Evolutionary conservation across 2,329 filamentous ascomycete genomes (phyloP).

Genomic region (Exserohilum turcica): DNA sequence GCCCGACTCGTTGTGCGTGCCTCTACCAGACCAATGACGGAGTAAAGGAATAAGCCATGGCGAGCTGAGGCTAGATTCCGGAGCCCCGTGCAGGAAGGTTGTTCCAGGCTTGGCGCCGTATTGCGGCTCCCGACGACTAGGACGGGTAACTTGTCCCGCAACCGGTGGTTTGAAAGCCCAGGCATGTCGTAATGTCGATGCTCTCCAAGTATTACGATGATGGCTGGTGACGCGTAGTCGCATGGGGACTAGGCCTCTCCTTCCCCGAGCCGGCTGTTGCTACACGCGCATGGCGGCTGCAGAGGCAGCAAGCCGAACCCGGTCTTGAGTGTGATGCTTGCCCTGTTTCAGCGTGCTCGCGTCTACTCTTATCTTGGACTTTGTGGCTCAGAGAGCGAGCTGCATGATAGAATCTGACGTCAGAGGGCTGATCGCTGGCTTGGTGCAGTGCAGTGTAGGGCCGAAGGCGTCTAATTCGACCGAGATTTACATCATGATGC

Average conservation of each 20-base stretch:
- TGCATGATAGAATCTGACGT: constrained; percentile 5
- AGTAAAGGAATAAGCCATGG: neutral
- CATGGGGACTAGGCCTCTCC: neutral
- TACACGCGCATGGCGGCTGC: neutral
- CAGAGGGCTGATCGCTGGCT: constrained; percentile 5
- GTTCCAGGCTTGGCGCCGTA: neutral
- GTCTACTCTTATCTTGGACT: neutral
- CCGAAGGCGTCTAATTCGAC: constrained; percentile 6
- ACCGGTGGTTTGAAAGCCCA: neutral
- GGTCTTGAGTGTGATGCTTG: neutral
- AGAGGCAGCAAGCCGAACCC: neutral
- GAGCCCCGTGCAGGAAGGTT: neutral
- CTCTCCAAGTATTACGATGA: neutral
- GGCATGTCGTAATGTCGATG: neutral
- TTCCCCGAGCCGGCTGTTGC: neutral
- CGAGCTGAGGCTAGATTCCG: neutral
- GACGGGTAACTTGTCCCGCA: neutral
- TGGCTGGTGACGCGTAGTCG: neutral
- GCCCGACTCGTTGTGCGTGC: neutral
- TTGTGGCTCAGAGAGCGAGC: neutral
- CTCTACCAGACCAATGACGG: too few species aligned
- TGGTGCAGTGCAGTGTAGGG: constrained; percentile 12
- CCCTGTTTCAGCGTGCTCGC: neutral
- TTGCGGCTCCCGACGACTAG: neutral
- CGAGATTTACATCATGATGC: constrained; percentile 2